phyloP scores from a whole-genome alignment of 148 eudicot genomes.

The Silene latifolia region DNA sequence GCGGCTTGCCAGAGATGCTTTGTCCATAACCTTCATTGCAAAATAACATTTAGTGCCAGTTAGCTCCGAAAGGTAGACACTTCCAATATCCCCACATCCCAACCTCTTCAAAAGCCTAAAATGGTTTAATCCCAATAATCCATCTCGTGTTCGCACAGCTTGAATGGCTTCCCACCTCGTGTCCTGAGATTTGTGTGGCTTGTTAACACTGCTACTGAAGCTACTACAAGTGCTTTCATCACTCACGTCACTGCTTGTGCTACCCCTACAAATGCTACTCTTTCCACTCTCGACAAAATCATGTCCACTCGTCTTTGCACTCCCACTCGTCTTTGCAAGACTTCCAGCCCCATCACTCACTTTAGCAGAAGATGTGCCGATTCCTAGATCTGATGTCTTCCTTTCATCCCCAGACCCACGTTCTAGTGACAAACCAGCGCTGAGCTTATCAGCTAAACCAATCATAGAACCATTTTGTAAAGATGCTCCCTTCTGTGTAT shows the following conservation, averaged over 20 bases:
- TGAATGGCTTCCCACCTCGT: conserved; percentile 92
- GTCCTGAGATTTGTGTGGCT: conserved; percentile 88
- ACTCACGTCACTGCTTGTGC: conserved; percentile 79
- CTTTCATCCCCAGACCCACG: conserved; percentile 38
- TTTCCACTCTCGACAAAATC: conserved; percentile 77
- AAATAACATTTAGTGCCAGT: conserved; percentile 84
- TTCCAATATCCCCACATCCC: conserved; percentile 96
- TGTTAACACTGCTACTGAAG: conserved; percentile 70
- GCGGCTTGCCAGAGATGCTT: conserved; percentile 73
- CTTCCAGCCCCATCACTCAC: conserved; percentile 59
- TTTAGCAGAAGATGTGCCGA: conserved; percentile 44
- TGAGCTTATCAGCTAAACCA: conserved; percentile 44
- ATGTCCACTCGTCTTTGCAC: conserved; percentile 63
- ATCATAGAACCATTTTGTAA: conserved; percentile 29
- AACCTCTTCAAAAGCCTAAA: conserved; percentile 79
- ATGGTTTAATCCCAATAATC: conserved; percentile 70
- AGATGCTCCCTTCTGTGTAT: conserved; percentile 28
- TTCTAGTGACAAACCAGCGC: conserved; percentile 41
- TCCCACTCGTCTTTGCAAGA: conserved; percentile 60
- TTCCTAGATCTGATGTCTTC: conserved; percentile 38
- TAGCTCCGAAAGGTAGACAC: conserved; percentile 85
- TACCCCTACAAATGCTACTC: conserved; percentile 66
- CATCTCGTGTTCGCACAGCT: conserved; percentile 68
- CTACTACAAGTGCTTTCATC: conserved; percentile 86
- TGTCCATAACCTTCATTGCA: conserved; percentile 97